Base-by-base conservation (phyloP, 352 stramenopile species). In the Phytophthora cryptogea region DNA sequence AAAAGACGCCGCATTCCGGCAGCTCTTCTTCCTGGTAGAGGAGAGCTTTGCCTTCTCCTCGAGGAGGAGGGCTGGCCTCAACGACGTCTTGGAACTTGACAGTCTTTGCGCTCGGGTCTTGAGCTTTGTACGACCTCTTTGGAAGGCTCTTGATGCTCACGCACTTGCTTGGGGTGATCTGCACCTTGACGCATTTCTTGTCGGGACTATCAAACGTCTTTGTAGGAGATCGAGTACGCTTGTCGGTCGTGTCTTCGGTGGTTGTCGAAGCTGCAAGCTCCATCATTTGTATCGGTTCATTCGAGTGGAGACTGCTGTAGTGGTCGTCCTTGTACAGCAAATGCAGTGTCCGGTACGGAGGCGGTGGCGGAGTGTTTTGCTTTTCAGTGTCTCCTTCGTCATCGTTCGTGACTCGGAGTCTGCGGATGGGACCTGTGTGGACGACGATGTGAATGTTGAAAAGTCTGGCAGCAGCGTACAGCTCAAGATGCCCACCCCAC, bases 371-470 rank as follows among this genome's bases (percentile, higher is more conserved):
- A 11, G 41, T 20, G 8, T 27, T 59, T 31, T 61, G 51, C 27
- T 54, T 69, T 1, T 33, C 55, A 5, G 9, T 2, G 2, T 45
- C 59, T 13, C 26, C 40, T 17, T 68, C 55, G 48, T 55, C 40
- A 20, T 71, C 69, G 42, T 76, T 80, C 26, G 74, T 65, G 16
- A 86, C 71, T n/a, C 73, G 60, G 8, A 86, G 63, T 26, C 68
- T 71, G 2, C 74, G 74, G 46, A 73, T 55, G 4, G 71, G 70
- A 1, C 76, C 73, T 50, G 76, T 80, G 62, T 90, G 78, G 2
- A 90, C 68, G 9, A 90, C 68, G 31, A 90, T 77, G 59, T 86
- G 66, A 10, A 80, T 67, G 48, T 84, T 78, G 49, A 87, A 88
- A 30, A 82, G 67, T 42, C 59, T 74, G 26, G 80, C 75, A 1